Base-by-base conservation (phyloP, 116 monocot genomes). In the Posidonia oceanica region DNA sequence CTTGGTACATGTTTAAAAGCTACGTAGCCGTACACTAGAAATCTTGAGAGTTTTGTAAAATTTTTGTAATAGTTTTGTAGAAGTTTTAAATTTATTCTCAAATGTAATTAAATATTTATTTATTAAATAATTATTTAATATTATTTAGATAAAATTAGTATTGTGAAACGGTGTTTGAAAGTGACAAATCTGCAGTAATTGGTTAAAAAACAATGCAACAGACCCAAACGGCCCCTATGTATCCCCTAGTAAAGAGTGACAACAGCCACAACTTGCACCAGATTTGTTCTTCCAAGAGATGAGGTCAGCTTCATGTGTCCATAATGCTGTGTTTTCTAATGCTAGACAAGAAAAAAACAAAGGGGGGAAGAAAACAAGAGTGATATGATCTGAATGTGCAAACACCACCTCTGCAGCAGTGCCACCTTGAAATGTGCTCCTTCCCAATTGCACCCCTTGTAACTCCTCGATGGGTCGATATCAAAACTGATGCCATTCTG, bases 111-210 rank as follows among this genome's bases (percentile, higher is more conserved):
- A n/a, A n/a, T n/a, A n/a, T n/a, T n/a, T n/a, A n/a, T n/a, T n/a
- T n/a, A n/a, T n/a, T n/a, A n/a, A n/a, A n/a, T n/a, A n/a, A n/a
- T n/a, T n/a, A n/a, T n/a, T n/a, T n/a, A n/a, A n/a, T n/a, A n/a
- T n/a, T n/a, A n/a, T n/a, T n/a, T n/a, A n/a, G n/a, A n/a, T n/a
- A n/a, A n/a, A n/a, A n/a, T n/a, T n/a, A n/a, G n/a, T 57, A 16
- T 57, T 57, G 5, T 17, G 23, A 13, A 61, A 61, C 36, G 21
- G 61, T 61, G 8, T 12, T 13, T 29, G 36, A 12, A 61, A 61
- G 61, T 36, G 61, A 61, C 61, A 61, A 61, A 61, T 12, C 61
- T 61, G 61, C 61, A 61, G 36, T 61, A 20, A 61, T 61, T 61
- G 22, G 21, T 61, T 61, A 61, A 21, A 61, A 61, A 61, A 61